phyloP scores from a whole-genome alignment of 2,329 filamentous ascomycete genomes.

The Hymenoscyphus fraxineus region DNA sequence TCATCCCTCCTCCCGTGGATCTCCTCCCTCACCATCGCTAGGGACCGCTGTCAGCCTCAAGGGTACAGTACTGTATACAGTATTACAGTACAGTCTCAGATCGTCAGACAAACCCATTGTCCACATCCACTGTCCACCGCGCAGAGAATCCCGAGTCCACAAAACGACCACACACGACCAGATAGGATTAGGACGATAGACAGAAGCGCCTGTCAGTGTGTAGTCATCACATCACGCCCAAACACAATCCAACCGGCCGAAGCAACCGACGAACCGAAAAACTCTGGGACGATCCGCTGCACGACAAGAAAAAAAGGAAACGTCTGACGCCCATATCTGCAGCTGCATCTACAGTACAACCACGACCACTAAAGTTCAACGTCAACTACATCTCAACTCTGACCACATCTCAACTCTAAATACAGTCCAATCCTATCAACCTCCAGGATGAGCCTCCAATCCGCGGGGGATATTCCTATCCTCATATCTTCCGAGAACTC shows the following conservation, averaged over 20 bases:
- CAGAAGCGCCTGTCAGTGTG: not conserved
- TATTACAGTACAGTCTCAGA: not conserved
- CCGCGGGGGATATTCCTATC: constrained; percentile 71
- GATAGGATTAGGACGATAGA: not conserved
- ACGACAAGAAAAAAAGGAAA: not conserved
- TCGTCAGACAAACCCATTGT: constrained; percentile 1
- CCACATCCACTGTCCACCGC: not conserved
- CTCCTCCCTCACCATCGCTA: not conserved
- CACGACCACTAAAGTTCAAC: not conserved
- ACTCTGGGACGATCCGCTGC: not conserved
- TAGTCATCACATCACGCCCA: too few species aligned
- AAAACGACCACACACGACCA: too few species aligned
- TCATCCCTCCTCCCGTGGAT: not conserved
- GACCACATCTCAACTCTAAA: not conserved
- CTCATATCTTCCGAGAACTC: constrained; percentile 72
- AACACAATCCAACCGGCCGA: not conserved
- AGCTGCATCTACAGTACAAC: not conserved
- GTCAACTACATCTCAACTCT: not conserved
- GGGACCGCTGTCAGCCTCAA: not conserved
- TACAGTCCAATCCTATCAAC: not conserved
- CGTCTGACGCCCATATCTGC: not conserved
- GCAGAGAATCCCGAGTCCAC: not conserved
- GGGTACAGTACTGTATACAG: not conserved
- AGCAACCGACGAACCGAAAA: not conserved
- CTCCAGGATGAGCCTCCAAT: constrained; percentile 33